These are phyloP conservation scores for Ophiocordyceps camponoti-saundersi DNA, from an alignment of 2,329 filamentous ascomycete genomes.

Conservation along the genomic window DNA sequence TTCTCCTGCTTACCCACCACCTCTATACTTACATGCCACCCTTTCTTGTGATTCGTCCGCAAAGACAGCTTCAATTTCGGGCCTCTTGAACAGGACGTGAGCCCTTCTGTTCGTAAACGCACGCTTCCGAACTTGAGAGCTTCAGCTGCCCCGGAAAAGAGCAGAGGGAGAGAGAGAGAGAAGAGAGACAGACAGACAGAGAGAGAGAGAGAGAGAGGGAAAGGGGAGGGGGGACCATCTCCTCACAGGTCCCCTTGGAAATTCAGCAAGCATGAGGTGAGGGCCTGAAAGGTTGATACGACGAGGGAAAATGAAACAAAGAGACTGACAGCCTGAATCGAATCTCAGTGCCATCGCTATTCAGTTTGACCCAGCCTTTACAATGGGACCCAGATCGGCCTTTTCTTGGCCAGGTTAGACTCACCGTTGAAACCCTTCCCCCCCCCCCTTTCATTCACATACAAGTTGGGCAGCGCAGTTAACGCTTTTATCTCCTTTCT, in stretches of 20 bases:
- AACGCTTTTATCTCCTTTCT: too few species aligned
- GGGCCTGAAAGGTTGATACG: background rate
- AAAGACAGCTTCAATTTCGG: background rate
- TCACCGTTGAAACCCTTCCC: too few species aligned
- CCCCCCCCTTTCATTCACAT: background rate
- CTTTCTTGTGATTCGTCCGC: background rate
- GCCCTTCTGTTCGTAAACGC: background rate
- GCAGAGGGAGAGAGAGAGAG: background rate
- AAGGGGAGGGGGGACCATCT: background rate
- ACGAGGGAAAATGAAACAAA: background rate
- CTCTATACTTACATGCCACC: background rate
- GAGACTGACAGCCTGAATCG: background rate
- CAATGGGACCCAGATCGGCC: conserved; percentile 31
- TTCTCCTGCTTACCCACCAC: conserved; percentile 2
- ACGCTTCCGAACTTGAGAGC: background rate
- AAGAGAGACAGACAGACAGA: too few species aligned
- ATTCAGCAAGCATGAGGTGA: conserved; percentile 19
- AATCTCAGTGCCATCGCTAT: conserved; percentile 27
- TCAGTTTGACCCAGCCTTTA: conserved; percentile 32
- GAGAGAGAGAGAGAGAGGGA: too few species aligned
- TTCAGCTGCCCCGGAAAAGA: background rate
- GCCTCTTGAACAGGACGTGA: background rate
- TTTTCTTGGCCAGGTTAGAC: conserved; percentile 31
- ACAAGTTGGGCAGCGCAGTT: too few species aligned
- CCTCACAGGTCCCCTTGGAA: background rate